Conservation (phyloP, 495 filamentous ascomycete species). For the Chlorociboria aeruginascens region DNA sequence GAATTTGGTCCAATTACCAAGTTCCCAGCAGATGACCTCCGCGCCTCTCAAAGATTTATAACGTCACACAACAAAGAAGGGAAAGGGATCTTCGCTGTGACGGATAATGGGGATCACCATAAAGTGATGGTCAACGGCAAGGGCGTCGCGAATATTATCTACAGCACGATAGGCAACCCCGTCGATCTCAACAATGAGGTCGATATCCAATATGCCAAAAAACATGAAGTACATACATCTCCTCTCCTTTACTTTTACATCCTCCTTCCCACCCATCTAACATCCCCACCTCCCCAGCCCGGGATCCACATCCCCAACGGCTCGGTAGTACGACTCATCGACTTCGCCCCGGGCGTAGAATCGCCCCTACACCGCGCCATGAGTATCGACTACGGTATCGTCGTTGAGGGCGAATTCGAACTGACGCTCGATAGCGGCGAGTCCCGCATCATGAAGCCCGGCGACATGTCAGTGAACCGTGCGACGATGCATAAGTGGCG, state of each 20-base stretch:
- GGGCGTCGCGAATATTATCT: neutral
- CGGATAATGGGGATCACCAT: neutral
- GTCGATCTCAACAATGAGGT: neutral
- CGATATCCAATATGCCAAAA: neutral
- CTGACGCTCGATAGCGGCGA: slow-evolving; percentile 50
- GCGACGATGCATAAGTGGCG: neutral
- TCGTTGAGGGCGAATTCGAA: slow-evolving; percentile 57
- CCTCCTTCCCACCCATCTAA: too few relatives aligned
- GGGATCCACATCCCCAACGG: neutral
- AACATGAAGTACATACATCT: neutral
- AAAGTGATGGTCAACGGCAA: neutral
- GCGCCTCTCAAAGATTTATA: neutral
- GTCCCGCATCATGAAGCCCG: slow-evolving; percentile 37
- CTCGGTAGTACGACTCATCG: neutral
- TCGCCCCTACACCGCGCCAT: slow-evolving; percentile 53
- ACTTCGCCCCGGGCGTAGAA: neutral
- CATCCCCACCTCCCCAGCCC: neutral
- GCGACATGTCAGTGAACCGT: slow-evolving; percentile 23
- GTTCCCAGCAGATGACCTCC: neutral
- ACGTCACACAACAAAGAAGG: neutral
- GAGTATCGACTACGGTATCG: slow-evolving; percentile 60
- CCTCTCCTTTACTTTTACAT: too few relatives aligned
- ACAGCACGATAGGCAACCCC: neutral
- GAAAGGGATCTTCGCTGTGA: neutral
- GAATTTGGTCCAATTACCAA: neutral